Evolutionary conservation across 345 rosid genomes (phyloP), one percentile per base, ranked within the genome.

Genomic region (Eutrema heterophyllum): DNA sequence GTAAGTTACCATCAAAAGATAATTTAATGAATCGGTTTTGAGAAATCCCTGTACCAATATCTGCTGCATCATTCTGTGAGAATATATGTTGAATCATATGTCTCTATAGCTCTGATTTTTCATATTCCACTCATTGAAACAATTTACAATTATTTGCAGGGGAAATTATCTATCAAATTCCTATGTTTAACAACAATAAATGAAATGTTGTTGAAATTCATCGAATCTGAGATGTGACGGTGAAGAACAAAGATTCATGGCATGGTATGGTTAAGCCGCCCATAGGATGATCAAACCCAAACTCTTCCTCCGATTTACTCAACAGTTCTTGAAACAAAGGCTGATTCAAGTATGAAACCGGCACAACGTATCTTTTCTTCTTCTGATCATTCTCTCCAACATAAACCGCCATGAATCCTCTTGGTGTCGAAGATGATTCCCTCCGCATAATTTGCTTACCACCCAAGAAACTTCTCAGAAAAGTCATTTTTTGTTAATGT

Each of bases 191-290:
- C 24, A 1, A 21, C 1, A 21, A 21, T 36, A 35, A 33, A 51
- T 21, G 64, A 16, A 39, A 52, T 52, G 35, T 18, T 30, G 11
- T 33, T 35, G 9, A n/a, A 29, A 5, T 38, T 79, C 80, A 63
- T 67, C 48, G 56, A 40, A 72, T 50, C 33, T 64, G 67, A 73
- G 79, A 79, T 24, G 78, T 67, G 43, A 77, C 43, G 9, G 72
- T 30, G 67, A 79, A 50, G 68, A 83, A 83, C 9, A 59, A 51
- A 52, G 79, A 80, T 79, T 81, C 82, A 53, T 67, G 77, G 27
- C 82, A 84, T 12, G 74, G 81, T 58, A 77, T 66, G 24, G 76
- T 81, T 45, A 81, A 76, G 39, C 84, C 81, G 1, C 81, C 81
- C 78, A 63, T 52, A 12, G 76, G 84, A 79, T 84, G 79, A 77